These are phyloP conservation scores for Paraconiothyrium sp. DNA, from an alignment of 2,329 filamentous ascomycete genomes.

Conservation along the genomic window DNA sequence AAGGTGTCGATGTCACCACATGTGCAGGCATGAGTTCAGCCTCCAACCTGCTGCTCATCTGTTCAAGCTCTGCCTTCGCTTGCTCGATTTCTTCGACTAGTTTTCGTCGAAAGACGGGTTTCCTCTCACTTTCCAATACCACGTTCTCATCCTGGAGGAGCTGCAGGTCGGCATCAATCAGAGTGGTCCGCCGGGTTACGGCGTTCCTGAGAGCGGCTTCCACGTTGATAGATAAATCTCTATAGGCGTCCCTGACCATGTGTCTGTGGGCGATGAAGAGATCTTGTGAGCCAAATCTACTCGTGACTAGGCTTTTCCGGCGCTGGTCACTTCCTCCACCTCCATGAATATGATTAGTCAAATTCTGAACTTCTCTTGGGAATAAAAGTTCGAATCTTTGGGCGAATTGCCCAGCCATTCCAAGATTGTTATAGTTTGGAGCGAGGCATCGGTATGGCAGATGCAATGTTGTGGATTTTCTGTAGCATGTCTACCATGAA, in stretches of 20 bases:
- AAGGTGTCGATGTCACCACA: too few species aligned
- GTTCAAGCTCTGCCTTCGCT: constrained; percentile 19
- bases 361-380: not conserved
- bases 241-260: constrained; percentile 18
- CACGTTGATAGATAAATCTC: constrained; percentile 15
- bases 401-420: too few species aligned
- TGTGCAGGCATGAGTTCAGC: not conserved
- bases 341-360: not conserved
- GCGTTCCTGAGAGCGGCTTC: constrained; percentile 16
- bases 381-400: too few species aligned
- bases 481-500: too few species aligned
- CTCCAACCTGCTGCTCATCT: constrained; percentile 13
- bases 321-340: constrained; percentile 15
- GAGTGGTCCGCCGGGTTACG: constrained; percentile 22
- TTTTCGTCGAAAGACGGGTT: constrained; percentile 25
- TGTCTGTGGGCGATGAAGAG: constrained; percentile 26
- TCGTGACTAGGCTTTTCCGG: constrained; percentile 25
- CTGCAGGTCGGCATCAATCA: constrained; percentile 27
- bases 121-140: constrained; percentile 29
- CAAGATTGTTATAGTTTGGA: too few species aligned
- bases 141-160: constrained; percentile 31
- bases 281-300: constrained; percentile 21
- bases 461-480: too few species aligned
- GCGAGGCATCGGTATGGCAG: too few species aligned
- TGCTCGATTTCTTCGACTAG: constrained; percentile 21